Conservation (phyloP, 169 alveolate genomes). For the Cyclospora cayetanensis region DNA sequence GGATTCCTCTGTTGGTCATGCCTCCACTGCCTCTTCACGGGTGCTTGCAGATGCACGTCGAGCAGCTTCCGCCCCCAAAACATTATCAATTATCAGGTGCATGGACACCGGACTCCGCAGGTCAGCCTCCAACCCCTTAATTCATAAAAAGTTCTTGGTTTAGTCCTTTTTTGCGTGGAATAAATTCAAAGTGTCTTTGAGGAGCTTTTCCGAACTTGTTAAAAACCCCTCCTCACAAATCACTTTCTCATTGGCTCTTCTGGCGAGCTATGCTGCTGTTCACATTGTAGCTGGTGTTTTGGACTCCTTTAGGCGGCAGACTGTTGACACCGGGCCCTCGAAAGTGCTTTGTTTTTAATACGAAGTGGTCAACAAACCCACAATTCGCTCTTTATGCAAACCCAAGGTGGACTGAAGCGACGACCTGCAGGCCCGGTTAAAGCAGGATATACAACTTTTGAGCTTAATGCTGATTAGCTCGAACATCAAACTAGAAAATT, state of each 20-base stretch:
- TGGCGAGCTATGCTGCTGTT: no score
- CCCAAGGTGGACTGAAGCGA: conserved; percentile 35
- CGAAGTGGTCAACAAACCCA: conserved; percentile 24
- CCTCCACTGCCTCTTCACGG: background rate
- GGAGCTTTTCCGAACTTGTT: no score
- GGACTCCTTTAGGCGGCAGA: conserved; percentile 29
- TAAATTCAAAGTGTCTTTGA: no score
- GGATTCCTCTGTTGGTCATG: no score
- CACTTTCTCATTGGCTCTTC: no score
- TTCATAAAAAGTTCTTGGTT: background rate
- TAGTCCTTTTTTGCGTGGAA: no score
- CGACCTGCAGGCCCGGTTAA: no score
- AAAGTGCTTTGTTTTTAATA: background rate
- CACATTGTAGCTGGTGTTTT: no score
- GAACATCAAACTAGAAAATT: no score
- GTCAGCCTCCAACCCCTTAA: no score
- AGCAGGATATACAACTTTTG: background rate
- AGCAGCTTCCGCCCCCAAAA: conserved; percentile 19
- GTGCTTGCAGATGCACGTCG: conserved; percentile 13
- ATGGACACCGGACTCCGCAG: conserved; percentile 35
- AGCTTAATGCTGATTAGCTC: background rate
- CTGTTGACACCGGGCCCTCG: background rate
- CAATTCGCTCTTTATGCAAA: background rate
- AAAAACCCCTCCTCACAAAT: no score
- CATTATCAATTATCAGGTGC: conserved; percentile 44